Evolutionary conservation across 148 eudicot genomes (phyloP).

Genomic region (Vaccinium corymbosum): DNA sequence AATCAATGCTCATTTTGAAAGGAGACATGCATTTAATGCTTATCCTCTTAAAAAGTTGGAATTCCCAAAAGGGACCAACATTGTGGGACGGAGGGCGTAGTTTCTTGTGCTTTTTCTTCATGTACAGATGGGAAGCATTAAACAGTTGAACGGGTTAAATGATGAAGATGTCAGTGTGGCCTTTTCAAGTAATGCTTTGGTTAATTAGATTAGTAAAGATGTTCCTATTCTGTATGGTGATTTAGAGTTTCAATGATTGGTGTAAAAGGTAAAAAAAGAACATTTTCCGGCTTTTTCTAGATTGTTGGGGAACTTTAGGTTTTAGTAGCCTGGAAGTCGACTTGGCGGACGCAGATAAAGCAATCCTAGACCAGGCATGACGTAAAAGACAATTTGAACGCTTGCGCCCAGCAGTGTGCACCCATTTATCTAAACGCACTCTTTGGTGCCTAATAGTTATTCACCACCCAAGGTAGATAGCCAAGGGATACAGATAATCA

Average conservation of each 20-base stretch:
- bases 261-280: neutral
- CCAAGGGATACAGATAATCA: no score
- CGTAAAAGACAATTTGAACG: neutral
- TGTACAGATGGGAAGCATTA: neutral
- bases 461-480: no score
- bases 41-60: no score
- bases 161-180: neutral
- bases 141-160: neutral
- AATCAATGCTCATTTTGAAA: no score
- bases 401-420: neutral
- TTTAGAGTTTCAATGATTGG: neutral
- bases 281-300: neutral
- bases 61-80: no score
- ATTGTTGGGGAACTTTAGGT: neutral
- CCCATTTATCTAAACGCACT: neutral
- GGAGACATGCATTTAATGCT: no score
- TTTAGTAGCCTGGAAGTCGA: neutral
- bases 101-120: neutral
- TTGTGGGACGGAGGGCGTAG: no score
- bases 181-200: neutral
- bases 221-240: neutral
- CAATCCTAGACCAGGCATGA: neutral
- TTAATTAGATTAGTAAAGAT: neutral
- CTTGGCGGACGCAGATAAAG: neutral
- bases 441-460: neutral